phyloP scores from a whole-genome alignment of 805 yeast species.

The Cyberlindnera euphorbiiphila region DNA sequence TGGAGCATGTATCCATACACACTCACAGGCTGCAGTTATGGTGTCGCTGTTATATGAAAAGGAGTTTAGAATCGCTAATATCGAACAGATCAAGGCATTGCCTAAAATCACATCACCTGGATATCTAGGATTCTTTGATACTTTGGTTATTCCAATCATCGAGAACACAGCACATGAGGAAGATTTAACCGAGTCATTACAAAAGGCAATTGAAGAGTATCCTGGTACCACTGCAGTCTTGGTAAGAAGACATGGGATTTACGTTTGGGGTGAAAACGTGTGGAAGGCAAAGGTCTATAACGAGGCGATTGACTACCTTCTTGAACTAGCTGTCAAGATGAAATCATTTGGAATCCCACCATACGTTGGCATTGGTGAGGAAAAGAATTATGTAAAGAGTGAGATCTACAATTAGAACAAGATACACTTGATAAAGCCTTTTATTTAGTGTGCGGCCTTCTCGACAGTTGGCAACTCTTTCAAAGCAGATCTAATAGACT shows the following conservation, averaged over 20 bases:
- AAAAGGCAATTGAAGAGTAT: constrained; percentile 58
- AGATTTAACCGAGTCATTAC: constrained; percentile 65
- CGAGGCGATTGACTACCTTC: constrained; percentile 86
- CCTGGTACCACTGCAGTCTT: constrained; percentile 83
- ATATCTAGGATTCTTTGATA: constrained; percentile 67
- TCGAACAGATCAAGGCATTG: constrained; percentile 91
- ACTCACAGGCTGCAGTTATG: constrained; percentile 85
- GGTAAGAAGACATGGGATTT: constrained; percentile 91
- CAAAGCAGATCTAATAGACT: constrained; percentile 61
- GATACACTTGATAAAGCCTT: neutral
- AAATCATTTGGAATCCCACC: constrained; percentile 61
- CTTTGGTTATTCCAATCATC: constrained; percentile 80
- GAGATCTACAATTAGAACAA: constrained; percentile 21
- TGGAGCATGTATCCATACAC: constrained; percentile 94
- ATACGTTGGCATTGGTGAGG: constrained; percentile 33
- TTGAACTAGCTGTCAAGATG: constrained; percentile 85
- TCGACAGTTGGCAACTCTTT: constrained; percentile 49
- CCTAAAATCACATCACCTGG: constrained; percentile 54
- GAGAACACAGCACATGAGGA: constrained; percentile 90
- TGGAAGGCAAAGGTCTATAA: constrained; percentile 93
- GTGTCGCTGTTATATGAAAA: constrained; percentile 64
- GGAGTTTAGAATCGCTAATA: constrained; percentile 71
- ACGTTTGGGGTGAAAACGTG: constrained; percentile 92
- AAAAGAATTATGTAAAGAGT: constrained; percentile 26
- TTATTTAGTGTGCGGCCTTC: constrained; percentile 34